Conservation (phyloP, 2,329 filamentous ascomycete genomes). For the Fusarium multiceps region DNA sequence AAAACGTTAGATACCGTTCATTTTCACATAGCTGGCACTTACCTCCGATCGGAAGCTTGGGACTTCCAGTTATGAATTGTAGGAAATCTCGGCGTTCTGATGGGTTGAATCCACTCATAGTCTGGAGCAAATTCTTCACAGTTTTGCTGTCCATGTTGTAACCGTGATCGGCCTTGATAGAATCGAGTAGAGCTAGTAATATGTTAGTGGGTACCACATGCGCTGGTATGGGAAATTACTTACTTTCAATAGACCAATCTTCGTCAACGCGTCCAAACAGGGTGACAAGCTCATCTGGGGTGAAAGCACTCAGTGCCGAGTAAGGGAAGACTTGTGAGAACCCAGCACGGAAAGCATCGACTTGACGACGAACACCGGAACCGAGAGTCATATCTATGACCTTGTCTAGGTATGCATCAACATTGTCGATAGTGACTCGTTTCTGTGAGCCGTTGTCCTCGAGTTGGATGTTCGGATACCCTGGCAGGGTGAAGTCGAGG, state of each 20-base stretch:
- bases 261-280: constrained; percentile 93
- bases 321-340: constrained; percentile 98
- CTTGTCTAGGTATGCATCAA: constrained; percentile 86
- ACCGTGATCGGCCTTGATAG: constrained; percentile 97
- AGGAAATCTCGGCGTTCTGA: constrained; percentile 89
- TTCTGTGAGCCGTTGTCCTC: constrained; percentile 78
- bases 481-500: constrained; percentile 94
- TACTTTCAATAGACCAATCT: constrained; percentile 98
- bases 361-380: constrained; percentile 86
- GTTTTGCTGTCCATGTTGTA: constrained; percentile 99
- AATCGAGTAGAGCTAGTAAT: constrained; percentile 86
- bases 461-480: constrained; percentile 88
- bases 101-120: constrained; percentile 86
- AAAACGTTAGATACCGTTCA: constrained; percentile 1
- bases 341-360: constrained; percentile 89
- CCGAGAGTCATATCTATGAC: constrained; percentile 93
- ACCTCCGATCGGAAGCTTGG: constrained; percentile 98
- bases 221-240: constrained; percentile 52
- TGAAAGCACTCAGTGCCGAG: constrained; percentile 90
- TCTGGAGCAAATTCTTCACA: constrained; percentile 90
- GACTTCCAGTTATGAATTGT: constrained; percentile 97
- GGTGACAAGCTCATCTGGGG: constrained; percentile 92
- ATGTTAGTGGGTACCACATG: not conserved
- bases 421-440: constrained; percentile 87
- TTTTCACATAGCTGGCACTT: constrained; percentile 52